These are phyloP conservation scores for Xylaria sp. DNA, from an alignment of 2,329 filamentous ascomycete species.

Conservation along the genomic window DNA sequence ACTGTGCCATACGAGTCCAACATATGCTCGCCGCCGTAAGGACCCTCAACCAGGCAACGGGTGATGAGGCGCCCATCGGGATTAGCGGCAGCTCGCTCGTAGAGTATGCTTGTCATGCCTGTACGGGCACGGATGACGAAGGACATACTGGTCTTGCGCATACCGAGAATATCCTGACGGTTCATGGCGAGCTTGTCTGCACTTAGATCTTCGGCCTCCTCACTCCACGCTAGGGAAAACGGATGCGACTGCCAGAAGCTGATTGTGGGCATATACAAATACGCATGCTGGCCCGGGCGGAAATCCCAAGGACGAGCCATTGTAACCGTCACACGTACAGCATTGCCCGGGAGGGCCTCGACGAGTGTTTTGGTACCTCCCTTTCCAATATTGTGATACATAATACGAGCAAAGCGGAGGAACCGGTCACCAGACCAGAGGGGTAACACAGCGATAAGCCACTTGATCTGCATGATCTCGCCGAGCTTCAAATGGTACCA, in stretches of 20 bases:
- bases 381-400: slow-evolving; percentile 73
- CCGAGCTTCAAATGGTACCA: slow-evolving; percentile 73
- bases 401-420: slow-evolving; percentile 66
- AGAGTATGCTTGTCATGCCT: slow-evolving; percentile 76
- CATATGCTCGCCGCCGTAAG: slow-evolving; percentile 77
- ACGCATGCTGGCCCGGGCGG: slow-evolving; percentile 79
- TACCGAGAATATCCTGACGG: slow-evolving; percentile 66
- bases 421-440: slow-evolving; percentile 74
- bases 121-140: slow-evolving; percentile 79
- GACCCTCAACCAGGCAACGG: slow-evolving; percentile 76
- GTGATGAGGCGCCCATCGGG: slow-evolving; percentile 71
- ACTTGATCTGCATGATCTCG: slow-evolving; percentile 64
- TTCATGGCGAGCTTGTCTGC: slow-evolving; percentile 68
- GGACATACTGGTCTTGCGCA: slow-evolving; percentile 72
- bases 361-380: slow-evolving; percentile 75
- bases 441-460: slow-evolving; percentile 70
- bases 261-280: slow-evolving; percentile 79
- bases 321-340: slow-evolving; percentile 76
- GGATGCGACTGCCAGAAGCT: slow-evolving; percentile 81
- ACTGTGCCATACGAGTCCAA: slow-evolving; percentile 81
- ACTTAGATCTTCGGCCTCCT: slow-evolving; percentile 65
- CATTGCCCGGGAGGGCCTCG: slow-evolving; percentile 80
- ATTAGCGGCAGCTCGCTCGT: slow-evolving; percentile 70
- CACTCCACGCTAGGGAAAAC: slow-evolving; percentile 82
- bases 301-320: slow-evolving; percentile 82